phyloP scores from a whole-genome alignment of 306 rosid genomes.

The Arachis stenosperma region DNA sequence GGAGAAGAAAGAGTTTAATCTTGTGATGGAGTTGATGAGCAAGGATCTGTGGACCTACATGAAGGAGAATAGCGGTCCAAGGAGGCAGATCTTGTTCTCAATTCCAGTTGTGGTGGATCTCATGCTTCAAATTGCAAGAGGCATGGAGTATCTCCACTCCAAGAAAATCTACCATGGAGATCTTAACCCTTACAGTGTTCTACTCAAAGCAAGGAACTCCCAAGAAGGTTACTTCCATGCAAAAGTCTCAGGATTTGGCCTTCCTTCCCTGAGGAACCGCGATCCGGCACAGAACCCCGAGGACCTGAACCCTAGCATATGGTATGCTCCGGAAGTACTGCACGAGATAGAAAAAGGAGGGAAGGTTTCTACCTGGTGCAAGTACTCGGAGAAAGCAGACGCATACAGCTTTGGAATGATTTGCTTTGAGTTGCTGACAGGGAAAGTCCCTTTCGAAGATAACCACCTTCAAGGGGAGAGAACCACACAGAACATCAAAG shows the following conservation, averaged over 20 bases:
- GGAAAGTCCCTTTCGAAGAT: conserved; percentile 89
- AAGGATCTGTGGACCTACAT: conserved; percentile 67
- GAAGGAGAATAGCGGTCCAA: conserved; percentile 77
- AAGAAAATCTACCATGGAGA: conserved; percentile 75
- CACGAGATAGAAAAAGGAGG: conserved; percentile 60
- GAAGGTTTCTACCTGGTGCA: conserved; percentile 27
- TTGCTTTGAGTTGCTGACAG: conserved; percentile 83
- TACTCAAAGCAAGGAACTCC: conserved; percentile 63
- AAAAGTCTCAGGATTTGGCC: conserved; percentile 76
- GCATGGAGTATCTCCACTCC: conserved; percentile 83
- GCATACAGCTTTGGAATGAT: conserved; percentile 91
- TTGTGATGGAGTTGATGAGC: conserved; percentile 78
- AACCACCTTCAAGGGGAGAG: conserved; percentile 77
- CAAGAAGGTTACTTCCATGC: conserved; percentile 78
- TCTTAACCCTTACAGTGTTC: conserved; percentile 66
- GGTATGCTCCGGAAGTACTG: conserved; percentile 90
- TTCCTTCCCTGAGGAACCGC: conserved; percentile 42
- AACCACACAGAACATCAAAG: conserved; percentile 62
- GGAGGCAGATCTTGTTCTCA: conserved; percentile 75
- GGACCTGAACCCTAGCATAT: conserved; percentile 54
- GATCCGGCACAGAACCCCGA: conserved; percentile 39
- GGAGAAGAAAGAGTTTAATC: conserved; percentile 69
- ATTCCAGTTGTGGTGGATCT: conserved; percentile 77
- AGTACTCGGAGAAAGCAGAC: conserved; percentile 82
- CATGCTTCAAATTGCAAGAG: conserved; percentile 96